A percentile compares a stretch with the other conserved stretches of the same genome.
Conservation (phyloP, 2,329 filamentous ascomycete species). For the Fusarium verticillioides region DNA sequence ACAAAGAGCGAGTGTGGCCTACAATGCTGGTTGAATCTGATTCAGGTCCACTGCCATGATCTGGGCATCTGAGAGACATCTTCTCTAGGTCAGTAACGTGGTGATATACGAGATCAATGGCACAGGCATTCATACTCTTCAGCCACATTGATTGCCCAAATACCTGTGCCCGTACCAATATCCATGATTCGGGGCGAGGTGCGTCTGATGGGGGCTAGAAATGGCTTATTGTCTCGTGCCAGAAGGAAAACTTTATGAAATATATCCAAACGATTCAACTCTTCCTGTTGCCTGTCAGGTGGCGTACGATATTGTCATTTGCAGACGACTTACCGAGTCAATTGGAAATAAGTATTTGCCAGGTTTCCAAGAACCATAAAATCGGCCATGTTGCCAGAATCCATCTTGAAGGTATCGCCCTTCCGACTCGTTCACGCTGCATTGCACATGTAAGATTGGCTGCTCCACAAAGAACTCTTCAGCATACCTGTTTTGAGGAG, state of each 20-base stretch:
- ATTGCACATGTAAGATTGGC: conserved; percentile 21
- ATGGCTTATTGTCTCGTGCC: conserved; percentile 61
- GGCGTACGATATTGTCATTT: not conserved
- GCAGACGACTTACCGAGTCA: conserved; percentile 69
- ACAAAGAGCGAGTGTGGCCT: conserved; percentile 22
- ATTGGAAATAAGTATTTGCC: conserved; percentile 82
- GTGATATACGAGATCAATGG: not conserved
- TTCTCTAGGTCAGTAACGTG: conserved; percentile 16
- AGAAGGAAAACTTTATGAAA: conserved; percentile 81
- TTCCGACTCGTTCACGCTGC: conserved; percentile 34
- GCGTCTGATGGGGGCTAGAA: conserved; percentile 34
- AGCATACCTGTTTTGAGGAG: conserved; percentile 47
- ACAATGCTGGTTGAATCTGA: conserved; percentile 54
- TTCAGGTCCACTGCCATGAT: conserved; percentile 55
- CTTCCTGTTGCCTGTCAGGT: conserved; percentile 60
- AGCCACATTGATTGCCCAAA: conserved; percentile 90
- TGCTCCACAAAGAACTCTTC: not conserved
- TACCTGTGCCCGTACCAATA: conserved; percentile 87
- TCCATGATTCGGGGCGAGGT: conserved; percentile 62
- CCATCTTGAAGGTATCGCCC: conserved; percentile 43
- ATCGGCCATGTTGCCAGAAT: conserved; percentile 71
- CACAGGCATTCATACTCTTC: conserved; percentile 67
- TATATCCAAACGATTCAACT: conserved; percentile 83
- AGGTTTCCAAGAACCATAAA: conserved; percentile 74
- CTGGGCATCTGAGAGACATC: conserved; percentile 41